These are phyloP conservation scores for Acer campestre DNA, from an alignment of 345 rosid species.

Conservation along the genomic window DNA sequence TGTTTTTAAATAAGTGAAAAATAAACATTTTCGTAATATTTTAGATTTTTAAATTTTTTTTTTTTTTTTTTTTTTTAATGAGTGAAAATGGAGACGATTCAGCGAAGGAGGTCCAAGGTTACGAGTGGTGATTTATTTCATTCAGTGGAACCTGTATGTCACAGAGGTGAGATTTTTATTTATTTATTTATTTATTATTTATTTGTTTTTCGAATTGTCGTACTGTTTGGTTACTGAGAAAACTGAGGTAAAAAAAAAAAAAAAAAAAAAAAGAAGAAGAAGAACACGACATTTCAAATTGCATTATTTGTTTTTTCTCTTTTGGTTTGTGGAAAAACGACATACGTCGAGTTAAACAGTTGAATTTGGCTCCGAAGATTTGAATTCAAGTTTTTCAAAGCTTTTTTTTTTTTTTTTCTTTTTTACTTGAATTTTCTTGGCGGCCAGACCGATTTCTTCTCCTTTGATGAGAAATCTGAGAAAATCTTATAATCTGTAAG, in stretches of 20 bases:
- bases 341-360: background rate
- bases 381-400: background rate
- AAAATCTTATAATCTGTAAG: background rate
- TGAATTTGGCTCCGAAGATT: constrained; percentile 9
- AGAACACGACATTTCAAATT: background rate
- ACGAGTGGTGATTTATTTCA: constrained; percentile 33
- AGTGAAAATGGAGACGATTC: constrained; percentile 55
- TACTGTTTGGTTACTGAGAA: constrained; percentile 30
- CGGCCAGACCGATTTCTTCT: constrained; percentile 14
- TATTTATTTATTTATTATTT: background rate
- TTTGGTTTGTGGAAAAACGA: background rate
- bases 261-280: background rate
- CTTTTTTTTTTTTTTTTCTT: background rate
- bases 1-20: background rate
- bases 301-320: background rate
- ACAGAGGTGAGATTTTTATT: constrained; percentile 37
- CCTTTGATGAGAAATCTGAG: background rate
- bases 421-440: constrained; percentile 16
- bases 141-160: constrained; percentile 24
- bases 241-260: background rate
- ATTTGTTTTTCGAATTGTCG: background rate
- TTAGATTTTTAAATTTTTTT: background rate
- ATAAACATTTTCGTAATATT: background rate
- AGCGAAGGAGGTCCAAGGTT: constrained; percentile 35
- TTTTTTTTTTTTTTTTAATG: constrained; percentile 27